Conservation (phyloP, 768 basidiomycete genomes). For the Termitomyces eurrhizus region DNA sequence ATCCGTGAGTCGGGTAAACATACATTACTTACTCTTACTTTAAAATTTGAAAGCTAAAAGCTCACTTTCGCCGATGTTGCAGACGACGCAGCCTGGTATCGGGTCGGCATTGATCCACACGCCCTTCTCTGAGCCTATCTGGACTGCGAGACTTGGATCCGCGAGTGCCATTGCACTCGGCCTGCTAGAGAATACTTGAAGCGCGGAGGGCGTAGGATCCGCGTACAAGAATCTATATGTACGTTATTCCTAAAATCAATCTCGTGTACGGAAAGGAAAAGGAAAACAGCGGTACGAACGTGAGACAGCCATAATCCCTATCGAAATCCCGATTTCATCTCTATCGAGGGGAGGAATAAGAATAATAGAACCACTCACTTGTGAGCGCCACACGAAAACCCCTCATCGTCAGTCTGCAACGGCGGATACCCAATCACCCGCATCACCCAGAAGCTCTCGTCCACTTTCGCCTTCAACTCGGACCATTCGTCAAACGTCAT, state of each 20-base stretch:
- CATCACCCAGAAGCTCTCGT: conserved; percentile 90
- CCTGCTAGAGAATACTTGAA: conserved; percentile 72
- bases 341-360: not conserved
- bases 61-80: conserved; percentile 90
- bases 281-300: conserved; percentile 39
- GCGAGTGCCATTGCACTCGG: conserved; percentile 28
- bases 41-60: not conserved
- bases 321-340: not conserved
- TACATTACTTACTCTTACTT: too few relatives aligned
- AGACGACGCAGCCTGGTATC: conserved; percentile 77
- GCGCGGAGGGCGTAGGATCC: conserved; percentile 73
- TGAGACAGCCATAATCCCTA: conserved; percentile 90
- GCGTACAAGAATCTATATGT: conserved; percentile 67
- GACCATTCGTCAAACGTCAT: conserved; percentile 69
- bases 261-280: too few relatives aligned
- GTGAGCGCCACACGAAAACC: conserved; percentile 88
- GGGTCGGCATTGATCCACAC: conserved; percentile 86
- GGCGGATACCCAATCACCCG: conserved; percentile 88
- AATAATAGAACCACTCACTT: conserved; percentile 42
- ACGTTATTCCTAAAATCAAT: too few relatives aligned
- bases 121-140: conserved; percentile 56
- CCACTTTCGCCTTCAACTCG: conserved; percentile 61
- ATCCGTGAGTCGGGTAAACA: not conserved
- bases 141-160: conserved; percentile 36
- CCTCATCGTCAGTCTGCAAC: conserved; percentile 72